A percentile compares a stretch with the other conserved stretches of the same genome.
These are phyloP conservation scores for Sistotremastrum suecicum DNA, from an alignment of 768 basidiomycete species.

Conservation along the genomic window DNA sequence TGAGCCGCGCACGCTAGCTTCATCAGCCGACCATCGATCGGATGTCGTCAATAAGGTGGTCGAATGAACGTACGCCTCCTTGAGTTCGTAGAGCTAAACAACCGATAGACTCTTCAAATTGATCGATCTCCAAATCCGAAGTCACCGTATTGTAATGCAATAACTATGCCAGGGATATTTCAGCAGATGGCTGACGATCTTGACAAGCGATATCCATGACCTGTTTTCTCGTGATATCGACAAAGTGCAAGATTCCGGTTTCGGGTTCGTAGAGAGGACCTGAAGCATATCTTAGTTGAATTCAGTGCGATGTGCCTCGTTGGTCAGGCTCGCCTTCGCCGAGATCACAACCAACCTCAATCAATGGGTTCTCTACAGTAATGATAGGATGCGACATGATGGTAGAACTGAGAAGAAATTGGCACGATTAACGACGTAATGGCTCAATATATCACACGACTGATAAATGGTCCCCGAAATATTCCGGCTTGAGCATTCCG, in stretches of 20 bases:
- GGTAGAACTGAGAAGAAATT: too few species aligned
- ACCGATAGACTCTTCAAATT: constrained; percentile 40
- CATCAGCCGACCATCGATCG: neutral
- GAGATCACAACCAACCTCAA: constrained; percentile 38
- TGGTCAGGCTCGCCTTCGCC: constrained; percentile 39
- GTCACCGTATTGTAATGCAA: constrained; percentile 34
- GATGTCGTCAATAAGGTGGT: neutral
- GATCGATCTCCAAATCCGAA: constrained; percentile 27
- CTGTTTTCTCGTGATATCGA: constrained; percentile 47
- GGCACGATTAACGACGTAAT: too few species aligned
- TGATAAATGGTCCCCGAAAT: too few species aligned
- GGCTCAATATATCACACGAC: too few species aligned
- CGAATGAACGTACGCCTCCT: constrained; percentile 25
- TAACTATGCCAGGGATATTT: constrained; percentile 23
- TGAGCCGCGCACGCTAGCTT: constrained; percentile 51
- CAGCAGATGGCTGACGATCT: neutral
- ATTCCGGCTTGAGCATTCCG: too few species aligned
- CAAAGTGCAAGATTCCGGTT: constrained; percentile 46
- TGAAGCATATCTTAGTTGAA: constrained; percentile 12
- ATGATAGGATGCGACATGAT: constrained; percentile 6
- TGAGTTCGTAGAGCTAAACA: constrained; percentile 41
- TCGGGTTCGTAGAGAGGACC: constrained; percentile 48
- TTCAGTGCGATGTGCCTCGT: neutral
- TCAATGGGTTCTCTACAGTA: constrained; percentile 24
- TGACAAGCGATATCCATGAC: constrained; percentile 15